phyloP scores from a whole-genome alignment of 2,329 filamentous ascomycete species.

The Alternaria sp. region DNA sequence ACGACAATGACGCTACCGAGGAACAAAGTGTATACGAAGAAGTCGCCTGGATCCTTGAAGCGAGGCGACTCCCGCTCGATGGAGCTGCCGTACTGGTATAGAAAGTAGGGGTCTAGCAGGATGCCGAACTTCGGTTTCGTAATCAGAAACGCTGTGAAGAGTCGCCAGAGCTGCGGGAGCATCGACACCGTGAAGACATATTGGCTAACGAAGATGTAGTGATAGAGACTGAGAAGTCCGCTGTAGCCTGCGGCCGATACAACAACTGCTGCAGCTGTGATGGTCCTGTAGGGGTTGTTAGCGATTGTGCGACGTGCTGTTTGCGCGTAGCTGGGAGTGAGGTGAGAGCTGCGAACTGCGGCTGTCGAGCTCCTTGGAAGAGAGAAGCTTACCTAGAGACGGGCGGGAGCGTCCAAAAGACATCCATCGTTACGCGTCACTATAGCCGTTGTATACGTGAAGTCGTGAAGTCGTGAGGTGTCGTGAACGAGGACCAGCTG shows the following conservation, averaged over 20 bases:
- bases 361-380: slow-evolving; percentile 1
- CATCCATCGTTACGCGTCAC: slow-evolving; percentile 57
- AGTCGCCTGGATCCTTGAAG: slow-evolving; percentile 77
- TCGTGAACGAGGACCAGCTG: slow-evolving; percentile 40
- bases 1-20: slow-evolving; percentile 76
- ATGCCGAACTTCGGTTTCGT: slow-evolving; percentile 64
- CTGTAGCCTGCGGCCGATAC: slow-evolving; percentile 68
- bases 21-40: slow-evolving; percentile 81
- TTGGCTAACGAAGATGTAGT: slow-evolving; percentile 63
- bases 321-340: background rate
- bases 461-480: slow-evolving; percentile 4
- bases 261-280: slow-evolving; percentile 68
- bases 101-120: slow-evolving; percentile 76
- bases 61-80: slow-evolving; percentile 75
- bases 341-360: background rate
- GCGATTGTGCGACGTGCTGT: slow-evolving; percentile 25
- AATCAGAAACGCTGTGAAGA: slow-evolving; percentile 65
- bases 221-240: slow-evolving; percentile 58
- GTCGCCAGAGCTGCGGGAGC: slow-evolving; percentile 66
- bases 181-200: slow-evolving; percentile 60
- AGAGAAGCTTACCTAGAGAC: slow-evolving; percentile 65
- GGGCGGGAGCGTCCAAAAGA: slow-evolving; percentile 70
- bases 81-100: slow-evolving; percentile 78
- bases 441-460: slow-evolving; percentile 25
- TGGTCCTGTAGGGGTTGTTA: slow-evolving; percentile 66